Conservation (phyloP, 257 asterid species). For the Ligustrum vulgare region DNA sequence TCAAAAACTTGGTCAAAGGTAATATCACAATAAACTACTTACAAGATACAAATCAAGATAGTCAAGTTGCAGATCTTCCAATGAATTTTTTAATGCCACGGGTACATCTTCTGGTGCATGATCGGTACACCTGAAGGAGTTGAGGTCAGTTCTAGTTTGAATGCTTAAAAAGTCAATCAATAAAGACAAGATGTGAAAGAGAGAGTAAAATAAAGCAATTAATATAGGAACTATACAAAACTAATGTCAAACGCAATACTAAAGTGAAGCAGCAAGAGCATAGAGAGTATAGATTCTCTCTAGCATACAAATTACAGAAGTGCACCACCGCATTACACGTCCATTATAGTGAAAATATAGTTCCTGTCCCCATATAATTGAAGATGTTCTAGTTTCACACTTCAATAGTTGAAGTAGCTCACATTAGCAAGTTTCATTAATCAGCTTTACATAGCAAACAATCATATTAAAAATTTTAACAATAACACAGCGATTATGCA, state of each 20-base stretch:
- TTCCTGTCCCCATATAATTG: neutral
- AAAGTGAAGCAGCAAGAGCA: neutral
- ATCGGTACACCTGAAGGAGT: constrained; percentile 47
- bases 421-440: neutral
- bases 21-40: constrained; percentile 24
- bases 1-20: neutral
- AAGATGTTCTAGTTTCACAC: neutral
- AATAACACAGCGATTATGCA: too few species aligned
- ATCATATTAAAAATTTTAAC: too few species aligned
- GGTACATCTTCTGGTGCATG: constrained; percentile 84
- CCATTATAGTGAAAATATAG: neutral
- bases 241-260: neutral
- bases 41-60: constrained; percentile 81
- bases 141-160: constrained; percentile 5
- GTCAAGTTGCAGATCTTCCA: constrained; percentile 73
- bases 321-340: neutral
- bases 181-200: neutral
- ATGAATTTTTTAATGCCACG: constrained; percentile 49
- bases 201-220: neutral
- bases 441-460: too few species aligned
- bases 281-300: constrained; percentile 11
- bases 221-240: neutral
- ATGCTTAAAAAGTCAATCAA: neutral
- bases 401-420: neutral
- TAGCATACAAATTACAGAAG: too few species aligned